phyloP scores from a whole-genome alignment of 2,329 filamentous ascomycete species.

The Monilinia laxa region DNA sequence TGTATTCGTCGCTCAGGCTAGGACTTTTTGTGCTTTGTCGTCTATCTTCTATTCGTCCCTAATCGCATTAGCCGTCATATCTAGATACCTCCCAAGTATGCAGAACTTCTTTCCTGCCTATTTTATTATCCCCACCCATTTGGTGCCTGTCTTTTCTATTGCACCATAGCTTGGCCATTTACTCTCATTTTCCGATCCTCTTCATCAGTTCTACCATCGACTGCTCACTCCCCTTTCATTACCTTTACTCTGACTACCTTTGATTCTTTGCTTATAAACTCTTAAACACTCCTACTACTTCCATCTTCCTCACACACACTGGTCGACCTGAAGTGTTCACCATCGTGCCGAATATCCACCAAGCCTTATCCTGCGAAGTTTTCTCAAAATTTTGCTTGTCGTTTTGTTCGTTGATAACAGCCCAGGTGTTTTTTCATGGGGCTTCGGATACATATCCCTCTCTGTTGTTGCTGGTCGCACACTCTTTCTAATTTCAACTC shows the following conservation, averaged over 20 bases:
- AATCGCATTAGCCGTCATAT: background rate
- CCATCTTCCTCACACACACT: background rate
- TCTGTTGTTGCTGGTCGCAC: background rate
- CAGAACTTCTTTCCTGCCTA: background rate
- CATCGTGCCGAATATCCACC: background rate
- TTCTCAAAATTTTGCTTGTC: background rate
- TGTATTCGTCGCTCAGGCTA: no score
- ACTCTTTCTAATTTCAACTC: background rate
- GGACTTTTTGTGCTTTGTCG: no score
- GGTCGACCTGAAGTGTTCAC: background rate
- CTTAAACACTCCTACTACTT: background rate
- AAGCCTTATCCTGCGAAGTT: background rate
- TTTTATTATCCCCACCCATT: background rate
- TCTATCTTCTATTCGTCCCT: background rate
- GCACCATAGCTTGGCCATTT: background rate
- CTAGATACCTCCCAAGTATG: background rate
- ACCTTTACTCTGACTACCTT: background rate
- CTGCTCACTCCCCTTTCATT: background rate
- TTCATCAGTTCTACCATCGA: background rate
- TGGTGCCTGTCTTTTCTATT: background rate
- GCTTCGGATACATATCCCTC: background rate
- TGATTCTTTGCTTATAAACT: background rate
- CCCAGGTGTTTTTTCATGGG: background rate
- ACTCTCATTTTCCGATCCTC: background rate
- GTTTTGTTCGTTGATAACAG: background rate